Conservation (phyloP, 306 rosid species). For the Begonia fuchsioides region DNA sequence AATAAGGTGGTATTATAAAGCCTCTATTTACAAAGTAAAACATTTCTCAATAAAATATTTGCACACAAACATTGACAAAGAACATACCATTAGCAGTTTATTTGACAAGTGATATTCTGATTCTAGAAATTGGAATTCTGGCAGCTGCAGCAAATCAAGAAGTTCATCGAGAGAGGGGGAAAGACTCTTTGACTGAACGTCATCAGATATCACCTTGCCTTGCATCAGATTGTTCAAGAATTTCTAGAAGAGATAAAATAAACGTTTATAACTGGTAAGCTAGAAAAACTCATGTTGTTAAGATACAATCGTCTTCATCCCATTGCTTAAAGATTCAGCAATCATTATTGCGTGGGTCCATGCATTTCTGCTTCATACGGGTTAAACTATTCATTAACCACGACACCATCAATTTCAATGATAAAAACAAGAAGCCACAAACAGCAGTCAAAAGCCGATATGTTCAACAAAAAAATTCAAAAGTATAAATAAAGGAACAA, state of each 20-base stretch:
- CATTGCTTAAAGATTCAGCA: too few species aligned
- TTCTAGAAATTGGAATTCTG: constrained; percentile 46
- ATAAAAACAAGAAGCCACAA: too few species aligned
- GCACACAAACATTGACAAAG: background rate
- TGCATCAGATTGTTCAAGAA: constrained; percentile 21
- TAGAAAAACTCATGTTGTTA: too few species aligned
- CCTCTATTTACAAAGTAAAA: constrained; percentile 5
- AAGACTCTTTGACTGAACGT: constrained; percentile 33
- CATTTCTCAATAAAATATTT: background rate
- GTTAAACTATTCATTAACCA: too few species aligned
- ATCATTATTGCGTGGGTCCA: too few species aligned
- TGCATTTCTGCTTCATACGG: too few species aligned
- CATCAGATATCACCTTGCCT: constrained; percentile 19
- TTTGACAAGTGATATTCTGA: constrained; percentile 51
- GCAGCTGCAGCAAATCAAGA: constrained; percentile 42
- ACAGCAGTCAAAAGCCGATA: too few species aligned
- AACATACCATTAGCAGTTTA: constrained; percentile 52
- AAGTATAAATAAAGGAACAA: background rate
- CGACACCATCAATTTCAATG: too few species aligned
- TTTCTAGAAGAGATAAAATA: constrained; percentile 27
- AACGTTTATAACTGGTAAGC: too few species aligned
- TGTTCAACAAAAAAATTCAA: too few species aligned
- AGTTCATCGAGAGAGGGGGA: constrained; percentile 30
- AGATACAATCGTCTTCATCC: too few species aligned
- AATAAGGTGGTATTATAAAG: constrained; percentile 21